Evolutionary conservation across 2,329 filamentous ascomycete species (phyloP).

Genomic region (Pseudocercospora macadamiae): DNA sequence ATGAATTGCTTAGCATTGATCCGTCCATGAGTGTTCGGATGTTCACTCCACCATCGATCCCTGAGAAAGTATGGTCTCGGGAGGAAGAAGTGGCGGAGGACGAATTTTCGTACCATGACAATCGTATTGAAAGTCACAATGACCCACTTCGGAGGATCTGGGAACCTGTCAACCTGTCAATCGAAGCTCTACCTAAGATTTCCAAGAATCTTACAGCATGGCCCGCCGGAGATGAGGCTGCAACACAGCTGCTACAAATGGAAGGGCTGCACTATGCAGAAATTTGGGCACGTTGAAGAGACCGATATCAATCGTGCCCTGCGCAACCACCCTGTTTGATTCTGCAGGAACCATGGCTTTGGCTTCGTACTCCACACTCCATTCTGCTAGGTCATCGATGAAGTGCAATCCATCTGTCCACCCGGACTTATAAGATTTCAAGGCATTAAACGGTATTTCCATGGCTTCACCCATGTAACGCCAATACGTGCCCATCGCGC

Average conservation of each 20-base stretch:
- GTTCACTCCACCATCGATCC: conserved; percentile 45
- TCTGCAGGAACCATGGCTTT: neutral
- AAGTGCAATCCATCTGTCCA: neutral
- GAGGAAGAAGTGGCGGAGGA: conserved; percentile 61
- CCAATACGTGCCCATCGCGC: conserved; percentile 69
- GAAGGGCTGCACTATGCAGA: neutral
- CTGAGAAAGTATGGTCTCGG: conserved; percentile 56
- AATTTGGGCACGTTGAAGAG: neutral
- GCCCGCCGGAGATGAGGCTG: conserved; percentile 65
- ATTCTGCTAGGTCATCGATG: neutral
- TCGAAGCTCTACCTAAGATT: neutral
- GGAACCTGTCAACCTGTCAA: conserved; percentile 23
- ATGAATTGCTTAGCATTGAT: conserved; percentile 58
- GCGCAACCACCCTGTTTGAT: neutral
- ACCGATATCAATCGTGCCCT: neutral
- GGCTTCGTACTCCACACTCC: neutral
- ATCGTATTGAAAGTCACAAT: conserved; percentile 48
- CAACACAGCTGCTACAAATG: conserved; percentile 56
- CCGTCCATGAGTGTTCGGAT: conserved; percentile 57
- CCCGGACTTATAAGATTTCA: neutral
- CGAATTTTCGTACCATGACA: conserved; percentile 57
- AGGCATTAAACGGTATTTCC: conserved; percentile 55
- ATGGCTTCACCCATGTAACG: conserved; percentile 71
- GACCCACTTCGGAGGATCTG: conserved; percentile 42
- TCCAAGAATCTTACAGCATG: conserved; percentile 52